These are phyloP conservation scores for Paxillus ammoniavirescens DNA, from an alignment of 768 basidiomycete species.

Conservation along the genomic window DNA sequence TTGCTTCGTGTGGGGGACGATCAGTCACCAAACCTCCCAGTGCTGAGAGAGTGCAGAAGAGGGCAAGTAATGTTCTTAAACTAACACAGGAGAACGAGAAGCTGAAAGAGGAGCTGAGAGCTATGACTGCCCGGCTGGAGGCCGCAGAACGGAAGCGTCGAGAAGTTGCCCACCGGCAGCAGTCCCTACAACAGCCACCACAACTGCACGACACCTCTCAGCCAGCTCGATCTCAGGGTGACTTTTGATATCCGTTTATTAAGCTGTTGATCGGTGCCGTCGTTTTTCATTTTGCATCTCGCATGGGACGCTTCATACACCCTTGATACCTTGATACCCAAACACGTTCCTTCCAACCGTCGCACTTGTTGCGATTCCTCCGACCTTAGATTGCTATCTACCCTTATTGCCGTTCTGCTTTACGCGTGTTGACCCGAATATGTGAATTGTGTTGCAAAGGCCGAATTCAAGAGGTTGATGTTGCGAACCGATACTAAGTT, in stretches of 20 bases:
- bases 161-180: slow-evolving; percentile 42
- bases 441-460: neutral
- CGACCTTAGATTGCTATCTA: slow-evolving; percentile 1
- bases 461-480: neutral
- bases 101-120: slow-evolving; percentile 70
- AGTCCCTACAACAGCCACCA: slow-evolving; percentile 1
- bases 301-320: slow-evolving; percentile 3
- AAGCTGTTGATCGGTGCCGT: slow-evolving; percentile 9
- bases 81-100: slow-evolving; percentile 78
- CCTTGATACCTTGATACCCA: slow-evolving; percentile 22
- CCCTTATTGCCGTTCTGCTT: no score
- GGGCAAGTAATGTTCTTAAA: slow-evolving; percentile 75
- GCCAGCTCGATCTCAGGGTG: slow-evolving; percentile 16
- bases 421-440: neutral
- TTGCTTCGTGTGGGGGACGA: slow-evolving; percentile 23
- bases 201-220: slow-evolving; percentile 14
- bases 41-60: slow-evolving; percentile 52
- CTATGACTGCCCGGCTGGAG: slow-evolving; percentile 72
- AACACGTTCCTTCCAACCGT: slow-evolving; percentile 19
- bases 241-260: slow-evolving; percentile 28
- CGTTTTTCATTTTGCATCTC: slow-evolving; percentile 13
- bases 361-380: slow-evolving; percentile 9
- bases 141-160: slow-evolving; percentile 64
- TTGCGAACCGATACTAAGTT: no score
- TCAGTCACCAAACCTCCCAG: slow-evolving; percentile 32